Percentiles rank a stretch among this genome's conserved stretches.
Evolutionary conservation across 202 grass and related monocot species (phyloP).

Genomic region (Cymbopogon flexuosus): DNA sequence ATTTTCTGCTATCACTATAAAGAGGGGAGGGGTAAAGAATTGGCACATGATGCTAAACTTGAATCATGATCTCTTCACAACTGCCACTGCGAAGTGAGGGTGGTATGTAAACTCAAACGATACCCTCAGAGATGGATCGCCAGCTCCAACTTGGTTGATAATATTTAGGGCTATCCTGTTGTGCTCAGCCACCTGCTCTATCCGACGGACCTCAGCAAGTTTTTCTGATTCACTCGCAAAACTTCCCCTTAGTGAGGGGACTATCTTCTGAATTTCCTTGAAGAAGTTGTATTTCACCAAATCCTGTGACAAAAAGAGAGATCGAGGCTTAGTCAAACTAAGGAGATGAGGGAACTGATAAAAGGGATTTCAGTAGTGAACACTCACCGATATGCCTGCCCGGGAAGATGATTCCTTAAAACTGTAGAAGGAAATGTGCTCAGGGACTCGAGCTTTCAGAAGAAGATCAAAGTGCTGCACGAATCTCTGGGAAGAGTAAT

Average conservation of each 20-base stretch:
- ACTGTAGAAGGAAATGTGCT: constrained; percentile 74
- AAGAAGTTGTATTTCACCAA: constrained; percentile 77
- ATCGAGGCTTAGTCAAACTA: constrained; percentile 21
- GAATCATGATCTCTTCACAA: constrained; percentile 80
- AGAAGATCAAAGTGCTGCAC: constrained; percentile 95
- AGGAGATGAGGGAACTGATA: background rate
- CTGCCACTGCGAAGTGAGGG: constrained; percentile 75
- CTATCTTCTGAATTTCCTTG: constrained; percentile 72
- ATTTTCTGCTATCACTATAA: background rate
- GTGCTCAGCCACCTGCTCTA: constrained; percentile 89
- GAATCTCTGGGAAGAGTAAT: constrained; percentile 70
- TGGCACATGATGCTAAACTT: background rate
- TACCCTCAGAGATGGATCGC: constrained; percentile 59
- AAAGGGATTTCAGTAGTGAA: background rate
- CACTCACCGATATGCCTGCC: constrained; percentile 67
- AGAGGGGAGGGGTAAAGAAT: background rate
- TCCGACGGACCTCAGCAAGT: constrained; percentile 62
- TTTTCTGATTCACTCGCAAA: constrained; percentile 69
- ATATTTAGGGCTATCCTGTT: constrained; percentile 88
- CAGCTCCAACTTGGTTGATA: constrained; percentile 62
- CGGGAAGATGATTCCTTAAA: constrained; percentile 66
- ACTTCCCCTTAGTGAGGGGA: constrained; percentile 56
- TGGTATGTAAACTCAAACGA: constrained; percentile 84
- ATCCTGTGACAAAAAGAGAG: constrained; percentile 40
- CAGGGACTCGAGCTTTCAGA: constrained; percentile 71